Conservation (phyloP, 1,284 basidiomycete genomes). For the Cryptococcus deneoformans region DNA sequence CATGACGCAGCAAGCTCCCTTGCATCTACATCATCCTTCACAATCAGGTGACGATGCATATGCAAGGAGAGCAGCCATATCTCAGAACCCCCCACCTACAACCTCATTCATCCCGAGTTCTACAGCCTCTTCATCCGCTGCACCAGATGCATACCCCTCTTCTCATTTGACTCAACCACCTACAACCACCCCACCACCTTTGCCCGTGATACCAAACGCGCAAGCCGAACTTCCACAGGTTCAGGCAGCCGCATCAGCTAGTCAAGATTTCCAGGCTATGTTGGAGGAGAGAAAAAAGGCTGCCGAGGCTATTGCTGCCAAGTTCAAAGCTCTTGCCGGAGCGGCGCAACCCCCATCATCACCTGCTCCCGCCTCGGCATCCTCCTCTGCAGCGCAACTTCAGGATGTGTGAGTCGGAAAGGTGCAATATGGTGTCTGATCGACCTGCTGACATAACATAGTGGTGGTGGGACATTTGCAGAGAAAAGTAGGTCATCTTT, state of each 20-base stretch:
- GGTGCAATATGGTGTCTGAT: no score
- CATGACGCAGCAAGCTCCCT: conserved; percentile 3
- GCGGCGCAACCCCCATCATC: background rate
- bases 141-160: conserved; percentile 3
- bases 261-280: conserved; percentile 22
- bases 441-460: background rate
- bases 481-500: conserved; percentile 41
- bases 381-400: no score
- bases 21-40: background rate
- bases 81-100: conserved; percentile 9
- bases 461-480: conserved; percentile 35
- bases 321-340: conserved; percentile 25
- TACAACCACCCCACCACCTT: conserved; percentile 1
- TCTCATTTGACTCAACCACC: background rate
- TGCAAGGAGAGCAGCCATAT: conserved; percentile 34
- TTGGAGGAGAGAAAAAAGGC: conserved; percentile 62
- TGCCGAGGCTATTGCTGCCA: conserved; percentile 70
- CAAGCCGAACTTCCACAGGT: background rate
- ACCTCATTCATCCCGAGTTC: background rate
- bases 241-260: background rate
- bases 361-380: no score
- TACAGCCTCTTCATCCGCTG: conserved; percentile 1
- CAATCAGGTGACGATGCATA: conserved; percentile 43
- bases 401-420: background rate
- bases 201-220: conserved; percentile 1